A percentile compares a stretch with the other conserved stretches of the same genome.
phyloP scores from a whole-genome alignment of 306 rosid species.

The Crotalaria pallida region DNA sequence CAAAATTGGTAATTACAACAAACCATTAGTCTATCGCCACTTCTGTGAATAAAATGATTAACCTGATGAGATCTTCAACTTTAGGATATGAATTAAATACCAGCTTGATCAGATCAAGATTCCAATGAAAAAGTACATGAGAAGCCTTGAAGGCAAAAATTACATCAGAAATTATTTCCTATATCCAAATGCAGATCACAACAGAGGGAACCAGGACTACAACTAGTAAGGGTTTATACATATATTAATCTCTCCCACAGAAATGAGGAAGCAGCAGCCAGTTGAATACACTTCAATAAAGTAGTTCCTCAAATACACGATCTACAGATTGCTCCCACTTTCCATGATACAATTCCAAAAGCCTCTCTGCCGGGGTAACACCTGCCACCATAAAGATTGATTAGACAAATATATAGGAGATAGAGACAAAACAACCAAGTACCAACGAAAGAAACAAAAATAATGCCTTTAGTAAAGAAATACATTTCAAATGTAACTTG shows the following conservation, averaged over 20 bases:
- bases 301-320: conserved; percentile 86
- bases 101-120: conserved; percentile 21
- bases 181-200: conserved; percentile 22
- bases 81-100: not conserved
- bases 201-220: conserved; percentile 17
- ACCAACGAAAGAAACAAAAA: not conserved
- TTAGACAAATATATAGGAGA: not conserved
- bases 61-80: conserved; percentile 5
- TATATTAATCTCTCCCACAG: conserved; percentile 25
- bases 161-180: conserved; percentile 35
- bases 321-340: conserved; percentile 84
- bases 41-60: conserved; percentile 1
- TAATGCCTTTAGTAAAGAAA: not conserved
- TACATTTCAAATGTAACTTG: not conserved
- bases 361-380: conserved; percentile 86
- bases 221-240: conserved; percentile 26
- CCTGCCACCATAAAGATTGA: conserved; percentile 43
- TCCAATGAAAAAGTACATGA: conserved; percentile 13
- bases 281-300: conserved; percentile 53
- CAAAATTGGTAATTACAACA: not conserved
- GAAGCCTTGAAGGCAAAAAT: conserved; percentile 32
- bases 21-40: not conserved
- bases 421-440: not conserved
- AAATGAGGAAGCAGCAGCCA: conserved; percentile 16
- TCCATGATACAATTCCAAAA: conserved; percentile 71